Base-by-base conservation (phyloP, 768 basidiomycete genomes). In the Saitozyma podzolica region DNA sequence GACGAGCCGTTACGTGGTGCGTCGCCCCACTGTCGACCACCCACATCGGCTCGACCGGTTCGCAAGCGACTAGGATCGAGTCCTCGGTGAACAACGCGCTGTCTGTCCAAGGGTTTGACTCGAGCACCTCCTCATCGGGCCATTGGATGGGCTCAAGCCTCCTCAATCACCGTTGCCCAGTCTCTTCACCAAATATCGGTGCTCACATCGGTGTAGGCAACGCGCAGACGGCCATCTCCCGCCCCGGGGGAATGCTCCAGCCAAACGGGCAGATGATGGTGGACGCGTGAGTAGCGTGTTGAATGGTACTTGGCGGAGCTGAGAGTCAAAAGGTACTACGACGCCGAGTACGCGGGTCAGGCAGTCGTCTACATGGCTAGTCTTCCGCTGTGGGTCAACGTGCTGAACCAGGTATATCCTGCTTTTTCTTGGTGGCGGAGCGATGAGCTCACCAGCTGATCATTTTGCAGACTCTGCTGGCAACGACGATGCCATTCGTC, bases 371-470 rank as follows among this genome's bases (percentile, higher is more conserved):
- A n/a, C n/a, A n/a, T n/a, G n/a, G n/a, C 89, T 3, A 80, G 80
- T 54, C 81, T 92, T 41, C 89, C 90, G 0, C 83, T 84, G 13
- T 84, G 86, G 54, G 86, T 89, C 9, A 86, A 87, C n/a, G n/a
- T n/a, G n/a, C n/a, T n/a, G n/a, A n/a, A n/a, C n/a, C n/a, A n/a
- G n/a, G n/a, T n/a, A n/a, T 8, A 83, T 91, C 59, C 83, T 90
- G 47, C 84, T 87, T 19, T 81, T 29, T 9, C 11, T 5, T 47
- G 3, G 8, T 40, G 13, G 11, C 8, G 9, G 8, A 9, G 20
- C 14, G 4, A 17, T 16, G 41, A 16, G 13, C n/a, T 9, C 8
- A 20, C 8, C 29, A 6, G 50, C 7, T 47, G 50, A 20, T 29
- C 17, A 54, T 43, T 13, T 10, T 9, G n/a, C 61, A 67, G 66